Base-by-base conservation (phyloP, 2,329 filamentous ascomycete species). In the Sordariomycetes sp. region DNA sequence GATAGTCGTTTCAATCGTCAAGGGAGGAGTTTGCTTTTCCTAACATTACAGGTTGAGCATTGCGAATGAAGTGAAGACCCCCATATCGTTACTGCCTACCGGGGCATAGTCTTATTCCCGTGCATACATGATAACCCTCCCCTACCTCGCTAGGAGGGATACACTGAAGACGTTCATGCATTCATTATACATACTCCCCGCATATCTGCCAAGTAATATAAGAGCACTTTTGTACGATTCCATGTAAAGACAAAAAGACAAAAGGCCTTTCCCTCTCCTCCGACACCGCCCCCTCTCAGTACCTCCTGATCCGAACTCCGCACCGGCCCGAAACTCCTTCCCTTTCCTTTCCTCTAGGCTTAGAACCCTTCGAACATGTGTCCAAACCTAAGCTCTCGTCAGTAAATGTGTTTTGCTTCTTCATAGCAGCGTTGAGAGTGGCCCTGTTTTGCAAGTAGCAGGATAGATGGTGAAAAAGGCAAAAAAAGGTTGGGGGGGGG, bases 351-450 rank as follows among this genome's bases (percentile, higher is more conserved):
- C 13, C 45, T 50, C 22, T 10, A 10, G 24, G 25, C 20, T 78
- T 74, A 89, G 68, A 90, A 90, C 66, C 90, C 88, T 57, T 76
- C 76, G 74, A 92, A 92, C 62, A 90, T 70, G 68, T 89, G 80
- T 53, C 86, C 87, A 65, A 84, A 84, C 67, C 87, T 90, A 64
- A 32, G 60, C 22, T 39, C 3, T 8, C 28, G 55, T 17, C 17
- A 42, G 35, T 3, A n/a, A n/a, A n/a, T n/a, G n/a, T n/a, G n/a
- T n/a, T n/a, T n/a, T n/a, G n/a, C n/a, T n/a, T n/a, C n/a, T n/a
- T n/a, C n/a, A n/a, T n/a, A n/a, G n/a, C n/a, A n/a, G n/a, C n/a
- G n/a, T n/a, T n/a, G n/a, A n/a, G n/a, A n/a, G n/a, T n/a, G n/a
- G n/a, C n/a, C n/a, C n/a, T n/a, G n/a, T n/a, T n/a, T n/a, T n/a